Percentiles rank a stretch among this genome's conserved stretches.
Evolutionary conservation across 2,329 filamentous ascomycete species (phyloP).

Genomic region (Hortaea werneckii): DNA sequence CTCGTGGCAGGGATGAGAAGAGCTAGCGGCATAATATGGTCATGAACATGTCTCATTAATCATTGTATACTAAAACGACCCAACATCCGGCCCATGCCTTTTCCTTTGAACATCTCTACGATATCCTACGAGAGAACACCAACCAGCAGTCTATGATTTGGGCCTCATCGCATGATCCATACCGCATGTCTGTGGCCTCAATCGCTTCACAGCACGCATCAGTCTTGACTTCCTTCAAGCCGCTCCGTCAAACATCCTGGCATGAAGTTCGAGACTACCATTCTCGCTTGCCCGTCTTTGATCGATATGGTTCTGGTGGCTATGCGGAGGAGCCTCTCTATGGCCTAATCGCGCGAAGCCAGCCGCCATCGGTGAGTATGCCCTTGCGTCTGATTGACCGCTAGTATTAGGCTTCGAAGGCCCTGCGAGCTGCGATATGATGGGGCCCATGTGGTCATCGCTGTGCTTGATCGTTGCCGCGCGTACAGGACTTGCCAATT

Average conservation of each 20-base stretch:
- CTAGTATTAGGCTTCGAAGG: background rate
- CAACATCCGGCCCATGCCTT: background rate
- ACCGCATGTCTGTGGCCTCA: background rate
- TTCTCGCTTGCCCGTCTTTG: background rate
- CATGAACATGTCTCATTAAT: too few relatives aligned
- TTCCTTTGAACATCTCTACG: background rate
- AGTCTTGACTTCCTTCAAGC: background rate
- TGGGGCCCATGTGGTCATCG: background rate
- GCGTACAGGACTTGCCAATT: background rate
- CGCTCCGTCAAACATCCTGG: slow-evolving; percentile 6
- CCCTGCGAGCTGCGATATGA: background rate
- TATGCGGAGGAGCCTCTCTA: background rate
- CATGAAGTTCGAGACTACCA: slow-evolving; percentile 2
- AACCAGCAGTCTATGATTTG: too few relatives aligned
- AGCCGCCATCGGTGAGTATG: slow-evolving; percentile 8
- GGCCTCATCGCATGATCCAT: too few relatives aligned
- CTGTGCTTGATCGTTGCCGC: background rate
- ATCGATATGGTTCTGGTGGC: background rate
- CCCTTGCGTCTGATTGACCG: background rate
- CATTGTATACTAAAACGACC: too few relatives aligned
- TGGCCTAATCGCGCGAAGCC: slow-evolving; percentile 4
- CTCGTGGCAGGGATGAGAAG: slow-evolving; percentile 12
- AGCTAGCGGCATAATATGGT: background rate
- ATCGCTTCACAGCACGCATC: background rate
- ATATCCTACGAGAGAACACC: background rate